These are phyloP conservation scores for Venturia nashicola DNA, from an alignment of 2,329 filamentous ascomycete genomes.

Conservation along the genomic window DNA sequence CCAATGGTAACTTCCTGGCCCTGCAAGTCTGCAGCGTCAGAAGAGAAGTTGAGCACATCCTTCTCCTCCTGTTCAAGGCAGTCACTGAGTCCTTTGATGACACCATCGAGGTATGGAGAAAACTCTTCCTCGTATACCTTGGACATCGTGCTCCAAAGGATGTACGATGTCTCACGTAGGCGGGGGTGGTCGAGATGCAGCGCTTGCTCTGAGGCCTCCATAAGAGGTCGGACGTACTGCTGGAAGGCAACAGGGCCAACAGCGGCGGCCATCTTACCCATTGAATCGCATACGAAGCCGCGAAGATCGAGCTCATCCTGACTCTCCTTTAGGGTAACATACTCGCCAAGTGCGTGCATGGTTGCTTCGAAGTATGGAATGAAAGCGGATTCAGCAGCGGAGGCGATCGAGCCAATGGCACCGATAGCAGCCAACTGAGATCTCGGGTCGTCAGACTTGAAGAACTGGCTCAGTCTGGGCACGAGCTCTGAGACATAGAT, in stretches of 20 bases:
- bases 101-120: constrained; percentile 62
- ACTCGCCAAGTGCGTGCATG: constrained; percentile 79
- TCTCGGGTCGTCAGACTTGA: constrained; percentile 73
- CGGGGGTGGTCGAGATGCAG: constrained; percentile 79
- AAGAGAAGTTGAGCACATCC: constrained; percentile 40
- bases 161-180: constrained; percentile 91
- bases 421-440: constrained; percentile 83
- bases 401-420: constrained; percentile 82
- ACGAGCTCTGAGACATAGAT: constrained; percentile 73
- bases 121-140: constrained; percentile 87
- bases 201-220: constrained; percentile 86
- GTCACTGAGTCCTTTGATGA: constrained; percentile 68
- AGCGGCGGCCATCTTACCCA: constrained; percentile 83
- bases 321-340: constrained; percentile 73
- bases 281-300: constrained; percentile 79
- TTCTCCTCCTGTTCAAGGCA: constrained; percentile 84
- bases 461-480: constrained; percentile 69
- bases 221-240: constrained; percentile 79
- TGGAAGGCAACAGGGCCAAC: constrained; percentile 81
- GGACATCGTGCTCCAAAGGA: constrained; percentile 87
- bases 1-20: constrained; percentile 66
- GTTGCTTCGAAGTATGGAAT: constrained; percentile 82
- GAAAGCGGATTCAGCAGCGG: constrained; percentile 71
- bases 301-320: constrained; percentile 85
- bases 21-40: constrained; percentile 60